These are phyloP conservation scores for Thymus quinquecostatus DNA, from an alignment of 257 asterid species.

Conservation along the genomic window DNA sequence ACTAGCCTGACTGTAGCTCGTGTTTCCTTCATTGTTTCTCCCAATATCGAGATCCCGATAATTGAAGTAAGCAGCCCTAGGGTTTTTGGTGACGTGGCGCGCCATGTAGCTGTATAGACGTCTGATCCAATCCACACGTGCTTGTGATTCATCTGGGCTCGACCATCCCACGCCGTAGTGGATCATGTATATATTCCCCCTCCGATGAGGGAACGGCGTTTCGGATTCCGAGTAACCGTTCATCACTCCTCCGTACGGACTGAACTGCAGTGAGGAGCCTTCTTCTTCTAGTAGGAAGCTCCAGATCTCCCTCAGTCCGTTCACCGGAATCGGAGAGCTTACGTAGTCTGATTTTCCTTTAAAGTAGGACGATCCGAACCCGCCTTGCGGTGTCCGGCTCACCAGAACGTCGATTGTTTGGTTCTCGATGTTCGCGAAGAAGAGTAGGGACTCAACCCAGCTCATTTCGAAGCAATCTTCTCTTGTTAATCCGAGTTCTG, in stretches of 20 bases:
- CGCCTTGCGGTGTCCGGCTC: neutral
- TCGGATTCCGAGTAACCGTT: conserved; percentile 35
- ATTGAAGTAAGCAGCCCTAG: conserved; percentile 38
- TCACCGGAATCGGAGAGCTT: conserved; percentile 33
- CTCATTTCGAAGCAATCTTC: conserved; percentile 38
- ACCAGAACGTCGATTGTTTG: conserved; percentile 31
- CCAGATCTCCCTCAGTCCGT: conserved; percentile 45
- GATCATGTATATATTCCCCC: conserved; percentile 40
- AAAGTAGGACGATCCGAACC: neutral
- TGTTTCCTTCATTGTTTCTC: conserved; percentile 26
- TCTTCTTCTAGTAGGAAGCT: conserved; percentile 28
- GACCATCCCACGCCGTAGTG: conserved; percentile 31
- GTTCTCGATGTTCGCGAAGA: neutral
- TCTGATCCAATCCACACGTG: conserved; percentile 31
- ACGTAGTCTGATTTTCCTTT: conserved; percentile 54
- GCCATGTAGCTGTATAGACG: conserved; percentile 38
- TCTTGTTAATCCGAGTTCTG: conserved; percentile 33
- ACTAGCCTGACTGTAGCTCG: conserved; percentile 30
- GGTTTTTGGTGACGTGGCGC: conserved; percentile 32
- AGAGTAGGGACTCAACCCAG: conserved; percentile 31
- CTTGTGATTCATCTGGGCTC: neutral
- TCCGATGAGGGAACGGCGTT: conserved; percentile 46
- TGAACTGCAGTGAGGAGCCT: conserved; percentile 25
- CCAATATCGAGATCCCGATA: conserved; percentile 50
- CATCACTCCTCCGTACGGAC: conserved; percentile 45